Conservation (phyloP, 495 filamentous ascomycete species). For the Lophiostoma macrostomum region DNA sequence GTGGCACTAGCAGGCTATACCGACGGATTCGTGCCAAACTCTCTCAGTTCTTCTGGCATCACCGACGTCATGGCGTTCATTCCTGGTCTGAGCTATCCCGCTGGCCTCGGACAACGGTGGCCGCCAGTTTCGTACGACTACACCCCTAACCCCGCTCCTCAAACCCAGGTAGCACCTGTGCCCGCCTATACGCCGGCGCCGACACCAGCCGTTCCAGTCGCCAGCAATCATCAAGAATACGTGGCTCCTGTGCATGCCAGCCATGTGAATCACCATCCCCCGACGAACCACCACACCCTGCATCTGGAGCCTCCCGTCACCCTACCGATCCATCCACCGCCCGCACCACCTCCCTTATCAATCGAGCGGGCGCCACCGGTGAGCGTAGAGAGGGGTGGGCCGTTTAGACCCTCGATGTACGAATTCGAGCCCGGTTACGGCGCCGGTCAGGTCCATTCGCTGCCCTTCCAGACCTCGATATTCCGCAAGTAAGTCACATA, state of each 20-base stretch:
- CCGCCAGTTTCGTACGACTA: conserved; percentile 31
- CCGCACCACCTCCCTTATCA: conserved; percentile 4
- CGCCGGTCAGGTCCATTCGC: conserved; percentile 23
- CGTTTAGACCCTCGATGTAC: conserved; percentile 33
- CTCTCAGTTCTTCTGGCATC: conserved; percentile 13
- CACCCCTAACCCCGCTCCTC: conserved; percentile 20
- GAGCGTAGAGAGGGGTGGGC: conserved; percentile 18
- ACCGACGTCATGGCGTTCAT: conserved; percentile 33
- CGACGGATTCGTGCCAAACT: conserved; percentile 32
- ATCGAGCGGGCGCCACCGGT: conserved; percentile 7
- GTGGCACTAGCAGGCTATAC: conserved; percentile 26
- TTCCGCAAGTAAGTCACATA: conserved; percentile 40
- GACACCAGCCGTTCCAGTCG: conserved; percentile 5
- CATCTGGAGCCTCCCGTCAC: conserved; percentile 20
- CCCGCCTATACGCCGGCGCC: conserved; percentile 24
- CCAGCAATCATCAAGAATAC: conserved; percentile 25
- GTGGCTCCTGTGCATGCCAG: conserved; percentile 17
- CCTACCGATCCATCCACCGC: conserved; percentile 20
- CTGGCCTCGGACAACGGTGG: conserved; percentile 28
- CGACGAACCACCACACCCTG: conserved; percentile 9
- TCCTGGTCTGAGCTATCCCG: conserved; percentile 30
- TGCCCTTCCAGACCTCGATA: conserved; percentile 40
- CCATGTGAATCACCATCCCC: conserved; percentile 11
- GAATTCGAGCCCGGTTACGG: conserved; percentile 35
- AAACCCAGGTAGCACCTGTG: conserved; percentile 25